Evolutionary conservation across 2,329 filamentous ascomycete genomes (phyloP).

Genomic region (Penicillium paneum): DNA sequence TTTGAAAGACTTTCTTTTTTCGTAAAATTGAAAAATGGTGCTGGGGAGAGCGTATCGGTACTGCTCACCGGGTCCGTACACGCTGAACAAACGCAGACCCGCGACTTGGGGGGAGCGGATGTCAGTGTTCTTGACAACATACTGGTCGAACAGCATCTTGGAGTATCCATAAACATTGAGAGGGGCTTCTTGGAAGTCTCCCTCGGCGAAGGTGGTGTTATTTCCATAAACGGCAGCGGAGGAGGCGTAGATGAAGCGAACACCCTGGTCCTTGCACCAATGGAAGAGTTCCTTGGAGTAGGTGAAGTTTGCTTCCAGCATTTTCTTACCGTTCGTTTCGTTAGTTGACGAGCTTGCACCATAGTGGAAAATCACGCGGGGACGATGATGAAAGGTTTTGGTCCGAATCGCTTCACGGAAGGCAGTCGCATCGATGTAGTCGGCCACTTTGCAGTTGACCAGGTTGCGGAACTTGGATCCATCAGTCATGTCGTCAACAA

Average conservation of each 20-base stretch:
- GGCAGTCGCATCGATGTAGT: not conserved
- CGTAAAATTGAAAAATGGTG: conserved; percentile 1
- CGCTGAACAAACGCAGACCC: conserved; percentile 2
- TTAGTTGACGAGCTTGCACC: not conserved
- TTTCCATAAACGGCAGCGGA: conserved; percentile 1
- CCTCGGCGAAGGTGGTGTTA: not conserved
- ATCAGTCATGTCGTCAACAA: conserved; percentile 2
- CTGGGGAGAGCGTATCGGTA: not conserved
- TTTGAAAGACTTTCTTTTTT: conserved; percentile 1
- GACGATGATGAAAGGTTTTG: not conserved
- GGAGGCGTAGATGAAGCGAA: conserved; percentile 7
- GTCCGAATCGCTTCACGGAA: not conserved
- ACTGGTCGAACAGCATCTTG: conserved; percentile 5
- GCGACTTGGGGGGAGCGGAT: not conserved
- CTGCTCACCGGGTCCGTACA: conserved; percentile 4
- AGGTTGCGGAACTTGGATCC: conserved; percentile 5
- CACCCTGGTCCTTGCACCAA: not conserved
- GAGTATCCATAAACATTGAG: conserved; percentile 1
- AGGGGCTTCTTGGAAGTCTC: not conserved
- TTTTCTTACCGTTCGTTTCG: not conserved
- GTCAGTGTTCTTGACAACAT: not conserved
- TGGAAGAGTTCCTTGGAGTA: conserved; percentile 6
- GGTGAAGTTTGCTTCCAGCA: conserved; percentile 3
- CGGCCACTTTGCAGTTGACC: not conserved
- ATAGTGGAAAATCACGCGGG: conserved; percentile 4